Base-by-base conservation (phyloP, 148 eudicot genomes). In the Dysphania ambrosioides region DNA sequence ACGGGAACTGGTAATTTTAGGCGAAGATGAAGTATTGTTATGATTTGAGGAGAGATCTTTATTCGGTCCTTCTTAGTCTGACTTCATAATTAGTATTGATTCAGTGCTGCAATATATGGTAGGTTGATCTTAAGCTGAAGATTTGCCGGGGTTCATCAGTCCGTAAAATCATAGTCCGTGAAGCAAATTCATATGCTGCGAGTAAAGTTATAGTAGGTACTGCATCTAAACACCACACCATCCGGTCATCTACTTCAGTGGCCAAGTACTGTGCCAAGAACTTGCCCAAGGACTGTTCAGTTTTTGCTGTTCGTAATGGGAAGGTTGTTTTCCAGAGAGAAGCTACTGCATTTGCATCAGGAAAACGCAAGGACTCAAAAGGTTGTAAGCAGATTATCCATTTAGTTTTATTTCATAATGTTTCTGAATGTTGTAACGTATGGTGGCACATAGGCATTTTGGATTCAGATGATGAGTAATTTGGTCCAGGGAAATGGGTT, bases 101-200 rank as follows among this genome's bases (percentile, higher is more conserved):
- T 51, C 64, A 65, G 29, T 71, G 76, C 62, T 76, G 42, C 68
- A 44, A 49, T 27, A 6, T 38, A 1, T 29, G 34, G 47, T 81
- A 95, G 99, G 94, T 95, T 64, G 96, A 95, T 86, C 97, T 95
- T 75, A 95, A 95, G 86, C 86, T 95, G 67, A 95, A 92, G 85
- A 82, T 95, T 60, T 95, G 97, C 77, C 88, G 96, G 67, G 99
- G 99, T 74, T 81, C 96, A 65, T 92, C 96, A 12, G 35, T 88
- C 71, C 83, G 89, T 2, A 88, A 95, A 83, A 82, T 87, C 49
- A 69, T 95, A 59, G 96, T 95, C 69, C 86, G 92, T 23, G 99
- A 95, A 82, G 92, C 96, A 0, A 84, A 83, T 75, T 82, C 89
- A 12, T 86, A 82, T 73, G 71, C 62, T 66, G 97, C 97, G 16